Evolutionary conservation across 2,329 filamentous ascomycete genomes (phyloP).

Genomic region (Ceratocystis cacaofunesta): DNA sequence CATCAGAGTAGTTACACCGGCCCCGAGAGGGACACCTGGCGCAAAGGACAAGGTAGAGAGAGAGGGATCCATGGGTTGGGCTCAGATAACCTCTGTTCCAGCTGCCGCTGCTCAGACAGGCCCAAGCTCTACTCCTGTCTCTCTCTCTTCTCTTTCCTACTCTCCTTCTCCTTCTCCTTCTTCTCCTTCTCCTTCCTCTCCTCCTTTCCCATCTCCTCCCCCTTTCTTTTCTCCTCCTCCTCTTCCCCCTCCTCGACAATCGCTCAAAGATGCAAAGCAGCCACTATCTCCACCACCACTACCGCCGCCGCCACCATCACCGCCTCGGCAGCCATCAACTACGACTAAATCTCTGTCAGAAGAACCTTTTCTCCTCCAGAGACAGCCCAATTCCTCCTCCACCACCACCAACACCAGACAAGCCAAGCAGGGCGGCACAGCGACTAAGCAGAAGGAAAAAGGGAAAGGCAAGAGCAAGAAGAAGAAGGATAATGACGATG

Average conservation of each 20-base stretch:
- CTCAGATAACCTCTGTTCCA: neutral
- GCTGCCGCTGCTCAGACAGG: neutral
- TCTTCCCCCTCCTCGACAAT: neutral
- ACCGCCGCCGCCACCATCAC: neutral
- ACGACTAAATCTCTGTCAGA: neutral
- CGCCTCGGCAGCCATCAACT: neutral
- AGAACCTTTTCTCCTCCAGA: neutral
- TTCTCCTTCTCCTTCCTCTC: too few species aligned
- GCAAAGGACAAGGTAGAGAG: neutral
- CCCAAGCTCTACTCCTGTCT: neutral
- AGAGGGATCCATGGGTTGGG: neutral
- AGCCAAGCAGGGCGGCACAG: neutral
- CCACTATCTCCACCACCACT: neutral
- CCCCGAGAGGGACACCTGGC: neutral
- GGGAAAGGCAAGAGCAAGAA: conserved; percentile 6
- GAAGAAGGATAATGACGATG: neutral
- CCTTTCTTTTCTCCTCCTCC: too few species aligned
- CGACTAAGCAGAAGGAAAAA: conserved; percentile 7
- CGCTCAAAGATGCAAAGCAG: neutral
- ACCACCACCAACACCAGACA: neutral
- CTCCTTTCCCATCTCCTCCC: too few species aligned
- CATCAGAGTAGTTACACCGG: neutral
- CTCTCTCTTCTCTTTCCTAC: neutral
- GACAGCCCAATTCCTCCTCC: neutral
- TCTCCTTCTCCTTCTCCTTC: too few species aligned